Conservation (phyloP, 2,329 filamentous ascomycete genomes). For the Parastagonospora avenae region DNA sequence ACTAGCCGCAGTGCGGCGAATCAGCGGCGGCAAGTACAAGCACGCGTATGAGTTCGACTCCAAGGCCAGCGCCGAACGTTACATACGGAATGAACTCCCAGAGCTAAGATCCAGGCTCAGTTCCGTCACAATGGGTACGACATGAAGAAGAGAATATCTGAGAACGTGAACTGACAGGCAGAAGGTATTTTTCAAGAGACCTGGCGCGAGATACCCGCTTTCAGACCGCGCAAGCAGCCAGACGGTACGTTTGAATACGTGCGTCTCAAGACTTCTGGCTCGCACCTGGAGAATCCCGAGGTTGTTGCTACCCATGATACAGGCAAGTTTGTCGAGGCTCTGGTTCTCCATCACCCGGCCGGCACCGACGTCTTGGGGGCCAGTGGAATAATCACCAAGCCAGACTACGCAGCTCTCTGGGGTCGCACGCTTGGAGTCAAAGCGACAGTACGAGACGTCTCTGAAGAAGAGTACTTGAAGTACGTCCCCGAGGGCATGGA, state of each 20-base stretch:
- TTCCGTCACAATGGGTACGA: slow-evolving; percentile 8
- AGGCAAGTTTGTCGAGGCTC: slow-evolving; percentile 5
- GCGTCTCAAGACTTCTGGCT: slow-evolving; percentile 1
- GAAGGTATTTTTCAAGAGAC: slow-evolving; percentile 9
- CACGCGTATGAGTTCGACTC: slow-evolving; percentile 49
- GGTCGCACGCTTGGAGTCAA: slow-evolving; percentile 4
- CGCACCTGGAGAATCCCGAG: slow-evolving; percentile 1
- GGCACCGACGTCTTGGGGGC: slow-evolving; percentile 7
- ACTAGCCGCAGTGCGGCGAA: slow-evolving; percentile 38
- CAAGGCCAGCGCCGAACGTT: slow-evolving; percentile 41
- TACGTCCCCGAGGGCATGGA: slow-evolving; percentile 3
- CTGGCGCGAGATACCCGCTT: slow-evolving; percentile 5
- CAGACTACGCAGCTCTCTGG: slow-evolving; percentile 7
- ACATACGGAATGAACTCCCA: slow-evolving; percentile 7
- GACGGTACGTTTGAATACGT: slow-evolving; percentile 6
- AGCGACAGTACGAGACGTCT: slow-evolving; percentile 1
- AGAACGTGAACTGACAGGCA: no score
- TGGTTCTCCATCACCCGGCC: slow-evolving; percentile 6
- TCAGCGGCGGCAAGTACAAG: slow-evolving; percentile 39
- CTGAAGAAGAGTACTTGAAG: slow-evolving; percentile 5
- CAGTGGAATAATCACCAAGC: slow-evolving; percentile 4
- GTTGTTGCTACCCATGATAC: slow-evolving; percentile 4
- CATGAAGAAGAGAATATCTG: no score
- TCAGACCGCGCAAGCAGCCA: slow-evolving; percentile 4
- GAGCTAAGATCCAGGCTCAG: slow-evolving; percentile 2